Evolutionary conservation across 805 yeast species (phyloP), one percentile per base, ranked within the genome.

Genomic region (Saturnispora bothae): DNA sequence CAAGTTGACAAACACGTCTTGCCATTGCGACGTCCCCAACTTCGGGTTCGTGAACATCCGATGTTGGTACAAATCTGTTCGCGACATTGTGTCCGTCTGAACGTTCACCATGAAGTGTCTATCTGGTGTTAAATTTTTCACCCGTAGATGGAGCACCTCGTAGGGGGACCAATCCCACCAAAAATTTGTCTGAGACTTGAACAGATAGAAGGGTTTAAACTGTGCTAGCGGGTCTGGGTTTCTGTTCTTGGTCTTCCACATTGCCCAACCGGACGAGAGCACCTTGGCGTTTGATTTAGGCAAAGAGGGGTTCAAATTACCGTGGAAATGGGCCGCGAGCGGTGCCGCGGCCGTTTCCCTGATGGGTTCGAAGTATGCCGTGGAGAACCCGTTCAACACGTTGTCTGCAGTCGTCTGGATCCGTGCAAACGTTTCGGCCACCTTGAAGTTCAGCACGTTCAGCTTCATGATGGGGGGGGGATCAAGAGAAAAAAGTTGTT

Each of bases 1-100:
- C 36, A 84, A 62, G 32, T 92, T 85, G 25, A 84, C 76, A 21
- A 78, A 72, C 12, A 83, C 85, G 2, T 85, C 79, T 53, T 84
- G 92, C 94, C 94, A 83, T 33, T 23, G 33, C 16, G 16, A 32
- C 16, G 16, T 12, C 27, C 83, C 4, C 83, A 84, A 29, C 65
- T 70, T 47, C 74, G 72, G 46, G 49, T 37, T 32, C 2, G 50
- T 46, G 32, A 82, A 84, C 45, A 84, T 63, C 17, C 95, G 60
- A 56, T 84, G 94, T 58, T 84, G 95, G 58, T 75, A 84, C 45
- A 84, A 61, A 57, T 84, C 94, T 2, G 89, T 79, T 6, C 76
- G 69, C 43, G 80, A 69, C 23, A 88, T 79, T 2, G 85, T 74
- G 50, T 83, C 84, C 10, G 89, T 78, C 60, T 84, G 95, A 36